Percentiles rank a stretch among this genome's conserved stretches.
Evolutionary conservation across 2,329 filamentous ascomycete genomes (phyloP).

Genomic region (Microdochium nivale): DNA sequence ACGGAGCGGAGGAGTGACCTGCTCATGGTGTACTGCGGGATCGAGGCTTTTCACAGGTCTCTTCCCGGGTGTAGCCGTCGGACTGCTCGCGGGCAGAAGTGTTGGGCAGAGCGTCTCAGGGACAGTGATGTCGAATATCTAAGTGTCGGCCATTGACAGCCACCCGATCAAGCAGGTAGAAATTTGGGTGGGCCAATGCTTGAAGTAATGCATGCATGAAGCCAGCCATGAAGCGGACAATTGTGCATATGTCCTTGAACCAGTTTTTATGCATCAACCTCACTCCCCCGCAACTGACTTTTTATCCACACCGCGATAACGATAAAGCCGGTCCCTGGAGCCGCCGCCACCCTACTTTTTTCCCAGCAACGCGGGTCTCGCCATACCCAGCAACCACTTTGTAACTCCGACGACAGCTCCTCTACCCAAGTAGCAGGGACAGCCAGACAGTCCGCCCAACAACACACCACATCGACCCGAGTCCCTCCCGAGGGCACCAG

Average conservation of each 20-base stretch:
- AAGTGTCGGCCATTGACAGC: neutral
- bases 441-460: neutral
- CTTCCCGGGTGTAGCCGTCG: too few relatives aligned
- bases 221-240: neutral
- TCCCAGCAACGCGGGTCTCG: neutral
- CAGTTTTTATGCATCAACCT: neutral
- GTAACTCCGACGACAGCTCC: too few relatives aligned
- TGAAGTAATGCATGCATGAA: neutral
- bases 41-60: neutral
- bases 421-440: too few relatives aligned
- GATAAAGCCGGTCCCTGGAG: neutral
- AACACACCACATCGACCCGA: neutral
- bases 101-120: neutral
- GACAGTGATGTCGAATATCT: neutral
- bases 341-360: neutral
- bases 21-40: conserved; percentile 32
- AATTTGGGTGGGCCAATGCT: neutral
- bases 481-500: conserved; percentile 8
- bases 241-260: neutral
- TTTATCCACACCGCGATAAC: neutral
- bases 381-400: neutral
- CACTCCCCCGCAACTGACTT: neutral
- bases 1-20: conserved; percentile 55
- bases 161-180: neutral
- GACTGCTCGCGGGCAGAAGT: too few relatives aligned